These are phyloP conservation scores for Teratosphaeria zuluensis DNA, from an alignment of 2,329 filamentous ascomycete species.

Conservation along the genomic window DNA sequence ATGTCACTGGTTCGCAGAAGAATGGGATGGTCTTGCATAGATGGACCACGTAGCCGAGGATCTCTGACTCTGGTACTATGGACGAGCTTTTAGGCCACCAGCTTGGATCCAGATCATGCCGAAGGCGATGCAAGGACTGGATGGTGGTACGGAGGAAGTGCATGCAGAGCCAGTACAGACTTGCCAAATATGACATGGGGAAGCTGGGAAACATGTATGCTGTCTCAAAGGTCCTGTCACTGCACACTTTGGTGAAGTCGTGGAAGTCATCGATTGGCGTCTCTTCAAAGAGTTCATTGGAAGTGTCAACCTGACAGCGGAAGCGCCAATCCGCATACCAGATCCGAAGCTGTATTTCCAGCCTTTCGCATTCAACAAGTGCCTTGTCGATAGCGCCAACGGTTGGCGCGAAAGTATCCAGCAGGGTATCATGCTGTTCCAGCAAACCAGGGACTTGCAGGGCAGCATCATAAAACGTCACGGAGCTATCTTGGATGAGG, in stretches of 20 bases:
- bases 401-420: neutral
- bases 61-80: conserved; percentile 15
- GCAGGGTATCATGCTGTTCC: conserved; percentile 15
- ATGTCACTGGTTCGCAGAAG: conserved; percentile 20
- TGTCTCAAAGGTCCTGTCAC: conserved; percentile 17
- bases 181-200: conserved; percentile 19
- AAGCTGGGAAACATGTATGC: conserved; percentile 21
- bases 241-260: conserved; percentile 12
- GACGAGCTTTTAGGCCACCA: conserved; percentile 12
- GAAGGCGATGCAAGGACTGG: conserved; percentile 13
- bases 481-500: conserved; percentile 14
- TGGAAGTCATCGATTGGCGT: conserved; percentile 16
- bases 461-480: conserved; percentile 20
- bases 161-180: conserved; percentile 23
- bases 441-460: conserved; percentile 21
- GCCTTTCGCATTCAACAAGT: conserved; percentile 9
- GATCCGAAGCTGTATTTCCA: conserved; percentile 14
- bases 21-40: conserved; percentile 20
- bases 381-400: conserved; percentile 11
- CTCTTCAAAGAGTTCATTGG: conserved; percentile 8
- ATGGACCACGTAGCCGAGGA: conserved; percentile 17
- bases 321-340: conserved; percentile 16
- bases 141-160: conserved; percentile 18
- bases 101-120: conserved; percentile 7
- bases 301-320: neutral